phyloP scores from a whole-genome alignment of 805 yeast species.

The Spathaspora sp. region DNA sequence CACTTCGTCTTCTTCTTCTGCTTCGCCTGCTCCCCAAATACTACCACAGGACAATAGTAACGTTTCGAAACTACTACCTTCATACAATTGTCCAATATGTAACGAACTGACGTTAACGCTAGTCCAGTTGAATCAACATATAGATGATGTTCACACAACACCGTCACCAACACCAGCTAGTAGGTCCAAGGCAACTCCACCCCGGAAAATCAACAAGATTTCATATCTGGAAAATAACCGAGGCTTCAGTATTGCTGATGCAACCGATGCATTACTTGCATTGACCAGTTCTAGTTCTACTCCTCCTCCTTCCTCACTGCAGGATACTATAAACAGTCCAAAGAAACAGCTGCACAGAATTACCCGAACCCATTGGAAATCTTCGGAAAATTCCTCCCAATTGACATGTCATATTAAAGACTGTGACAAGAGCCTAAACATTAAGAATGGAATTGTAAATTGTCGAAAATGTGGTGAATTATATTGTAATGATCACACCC shows the following conservation, averaged over 20 bases:
- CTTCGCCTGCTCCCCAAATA: background rate
- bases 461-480: constrained; percentile 76
- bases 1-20: background rate
- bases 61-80: background rate
- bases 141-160: constrained; percentile 61
- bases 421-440: constrained; percentile 43
- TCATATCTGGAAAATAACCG: constrained; percentile 47
- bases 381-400: constrained; percentile 28
- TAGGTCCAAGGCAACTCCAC: constrained; percentile 25
- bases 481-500: constrained; percentile 64
- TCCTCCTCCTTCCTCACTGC: background rate
- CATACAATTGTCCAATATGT: constrained; percentile 65
- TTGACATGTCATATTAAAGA: constrained; percentile 18
- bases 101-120: constrained; percentile 52
- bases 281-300: background rate
- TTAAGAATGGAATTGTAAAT: constrained; percentile 57
- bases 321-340: background rate
- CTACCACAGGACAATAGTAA: background rate
- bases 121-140: constrained; percentile 58
- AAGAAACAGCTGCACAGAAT: constrained; percentile 13
- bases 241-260: constrained; percentile 31
- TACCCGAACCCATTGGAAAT: constrained; percentile 57
- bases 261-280: background rate
- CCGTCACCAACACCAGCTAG: constrained; percentile 7
- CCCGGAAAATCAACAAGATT: constrained; percentile 38